A percentile compares a stretch with the other conserved stretches of the same genome.
Evolutionary conservation across 306 rosid species (phyloP).

Genomic region (Quercus bicolor): DNA sequence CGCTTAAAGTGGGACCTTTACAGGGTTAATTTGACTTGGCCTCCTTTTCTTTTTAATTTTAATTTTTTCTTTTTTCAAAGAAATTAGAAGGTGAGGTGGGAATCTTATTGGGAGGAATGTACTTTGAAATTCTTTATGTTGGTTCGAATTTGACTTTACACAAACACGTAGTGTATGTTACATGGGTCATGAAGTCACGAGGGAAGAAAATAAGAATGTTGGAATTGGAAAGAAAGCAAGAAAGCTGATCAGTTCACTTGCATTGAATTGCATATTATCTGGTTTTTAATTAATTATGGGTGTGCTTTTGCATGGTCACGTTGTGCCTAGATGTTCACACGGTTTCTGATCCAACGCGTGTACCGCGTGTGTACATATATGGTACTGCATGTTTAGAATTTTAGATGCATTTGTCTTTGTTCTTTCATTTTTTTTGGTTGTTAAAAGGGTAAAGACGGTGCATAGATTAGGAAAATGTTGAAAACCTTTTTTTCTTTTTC

Average conservation of each 20-base stretch:
- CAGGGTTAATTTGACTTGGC: slow-evolving; percentile 43
- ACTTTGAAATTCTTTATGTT: slow-evolving; percentile 23
- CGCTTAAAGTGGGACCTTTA: slow-evolving; percentile 29
- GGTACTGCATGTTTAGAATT: neutral
- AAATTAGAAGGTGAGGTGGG: neutral
- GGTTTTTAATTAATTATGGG: neutral
- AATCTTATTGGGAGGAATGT: neutral
- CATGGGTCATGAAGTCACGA: neutral
- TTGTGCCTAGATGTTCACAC: slow-evolving; percentile 18
- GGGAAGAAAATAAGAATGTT: slow-evolving; percentile 5
- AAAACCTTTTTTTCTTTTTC: too few species aligned
- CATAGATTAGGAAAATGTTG: neutral
- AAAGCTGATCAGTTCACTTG: neutral
- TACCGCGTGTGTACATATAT: neutral
- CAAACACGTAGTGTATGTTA: neutral
- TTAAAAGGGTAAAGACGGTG: slow-evolving; percentile 27
- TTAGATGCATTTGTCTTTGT: neutral
- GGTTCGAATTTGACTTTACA: slow-evolving; percentile 48
- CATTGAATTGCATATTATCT: too few species aligned
- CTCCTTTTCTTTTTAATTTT: neutral
- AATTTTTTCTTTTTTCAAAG: neutral
- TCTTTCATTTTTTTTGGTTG: neutral
- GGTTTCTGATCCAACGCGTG: slow-evolving; percentile 26
- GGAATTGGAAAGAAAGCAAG: slow-evolving; percentile 1
- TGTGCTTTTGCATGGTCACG: slow-evolving; percentile 26